phyloP scores from a whole-genome alignment of 1,139 yeast genomes.

The Suhomyces terraborum region DNA sequence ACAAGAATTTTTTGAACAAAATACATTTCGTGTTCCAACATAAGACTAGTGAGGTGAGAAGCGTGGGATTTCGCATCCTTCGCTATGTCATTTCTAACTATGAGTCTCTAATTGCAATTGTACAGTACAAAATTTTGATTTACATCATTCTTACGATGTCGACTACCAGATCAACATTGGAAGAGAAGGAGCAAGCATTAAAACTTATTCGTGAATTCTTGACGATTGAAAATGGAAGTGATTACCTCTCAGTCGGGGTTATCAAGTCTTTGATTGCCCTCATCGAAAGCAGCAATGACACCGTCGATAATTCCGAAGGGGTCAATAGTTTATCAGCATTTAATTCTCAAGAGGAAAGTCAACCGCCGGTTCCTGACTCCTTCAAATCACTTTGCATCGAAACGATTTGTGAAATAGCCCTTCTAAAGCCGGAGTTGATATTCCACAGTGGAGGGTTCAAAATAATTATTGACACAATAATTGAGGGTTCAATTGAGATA shows the following conservation, averaged over 20 bases:
- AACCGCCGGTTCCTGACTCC: constrained; percentile 15
- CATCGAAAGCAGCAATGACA: constrained; percentile 33
- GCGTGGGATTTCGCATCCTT: constrained; percentile 75
- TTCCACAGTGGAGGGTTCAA: constrained; percentile 68
- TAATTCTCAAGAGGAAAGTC: constrained; percentile 4
- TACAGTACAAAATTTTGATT: constrained; percentile 58
- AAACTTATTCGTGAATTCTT: constrained; percentile 67
- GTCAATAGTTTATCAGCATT: not conserved
- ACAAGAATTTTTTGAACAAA: constrained; percentile 60
- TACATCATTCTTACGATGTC: constrained; percentile 67
- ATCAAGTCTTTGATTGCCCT: constrained; percentile 72
- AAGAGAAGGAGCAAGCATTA: constrained; percentile 80
- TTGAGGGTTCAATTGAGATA: constrained; percentile 64
- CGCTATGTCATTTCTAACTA: constrained; percentile 61
- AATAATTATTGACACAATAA: constrained; percentile 55
- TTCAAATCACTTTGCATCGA: constrained; percentile 61
- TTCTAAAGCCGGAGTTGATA: constrained; percentile 61
- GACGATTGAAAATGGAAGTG: constrained; percentile 57
- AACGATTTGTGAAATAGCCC: constrained; percentile 69
- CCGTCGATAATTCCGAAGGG: constrained; percentile 10
- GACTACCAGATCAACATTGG: constrained; percentile 49
- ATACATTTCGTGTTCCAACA: constrained; percentile 64
- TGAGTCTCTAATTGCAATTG: constrained; percentile 50
- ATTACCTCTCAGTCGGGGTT: constrained; percentile 62
- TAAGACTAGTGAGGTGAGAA: constrained; percentile 61